A percentile compares a stretch with the other conserved stretches of the same genome.
These are phyloP conservation scores for Vicia faba DNA, from an alignment of 306 rosid species.

Conservation along the genomic window DNA sequence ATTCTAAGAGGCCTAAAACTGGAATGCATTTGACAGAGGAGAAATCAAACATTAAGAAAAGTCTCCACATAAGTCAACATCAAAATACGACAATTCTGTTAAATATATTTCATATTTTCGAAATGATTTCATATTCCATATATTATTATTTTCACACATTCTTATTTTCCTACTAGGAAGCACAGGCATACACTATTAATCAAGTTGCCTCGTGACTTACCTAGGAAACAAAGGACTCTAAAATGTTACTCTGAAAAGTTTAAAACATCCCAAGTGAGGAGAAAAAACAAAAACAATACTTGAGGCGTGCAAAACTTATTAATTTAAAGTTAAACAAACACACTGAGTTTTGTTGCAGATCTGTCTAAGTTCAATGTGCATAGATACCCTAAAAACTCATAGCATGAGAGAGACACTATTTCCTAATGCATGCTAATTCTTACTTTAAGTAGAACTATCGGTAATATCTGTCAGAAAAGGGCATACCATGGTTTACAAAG, in stretches of 20 bases:
- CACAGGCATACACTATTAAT: background rate
- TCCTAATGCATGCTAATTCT: slow-evolving; percentile 18
- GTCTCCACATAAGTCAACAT: slow-evolving; percentile 1
- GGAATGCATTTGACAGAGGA: background rate
- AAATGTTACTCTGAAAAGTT: slow-evolving; percentile 1
- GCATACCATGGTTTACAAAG: slow-evolving; percentile 55
- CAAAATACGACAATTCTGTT: background rate
- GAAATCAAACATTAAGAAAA: slow-evolving; percentile 2
- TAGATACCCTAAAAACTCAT: background rate
- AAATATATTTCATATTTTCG: background rate
- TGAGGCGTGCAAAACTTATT: background rate
- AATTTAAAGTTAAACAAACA: slow-evolving; percentile 17
- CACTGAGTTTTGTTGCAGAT: background rate
- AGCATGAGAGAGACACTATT: slow-evolving; percentile 1
- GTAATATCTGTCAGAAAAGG: background rate
- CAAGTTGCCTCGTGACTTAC: slow-evolving; percentile 20
- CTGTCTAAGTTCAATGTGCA: background rate
- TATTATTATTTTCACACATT: background rate
- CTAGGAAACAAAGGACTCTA: slow-evolving; percentile 20
- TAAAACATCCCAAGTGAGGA: background rate
- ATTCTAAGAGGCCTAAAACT: slow-evolving; percentile 8
- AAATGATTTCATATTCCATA: background rate
- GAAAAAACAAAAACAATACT: background rate
- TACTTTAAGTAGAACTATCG: background rate
- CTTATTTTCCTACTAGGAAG: background rate